Base-by-base conservation (phyloP, 345 rosid species). In the Carallia brachiata region DNA sequence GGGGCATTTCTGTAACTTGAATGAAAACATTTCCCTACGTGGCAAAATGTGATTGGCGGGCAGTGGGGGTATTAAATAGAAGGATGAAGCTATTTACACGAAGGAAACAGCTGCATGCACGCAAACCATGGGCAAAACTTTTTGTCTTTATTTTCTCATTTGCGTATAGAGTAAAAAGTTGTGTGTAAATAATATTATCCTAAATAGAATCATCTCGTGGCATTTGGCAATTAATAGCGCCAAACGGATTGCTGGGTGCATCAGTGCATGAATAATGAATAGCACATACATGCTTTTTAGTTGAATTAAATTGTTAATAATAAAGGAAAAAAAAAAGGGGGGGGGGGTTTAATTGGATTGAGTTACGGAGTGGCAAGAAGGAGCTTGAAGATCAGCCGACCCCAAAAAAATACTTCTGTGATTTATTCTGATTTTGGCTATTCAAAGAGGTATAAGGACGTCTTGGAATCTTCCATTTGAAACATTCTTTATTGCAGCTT, bases 401-500 rank as follows among this genome's bases (percentile, higher is more conserved):
- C 16, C 9, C 12, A 13, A 44, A 37, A 3, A 31, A 67, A 67
- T 67, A 28, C 31, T 23, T 56, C 39, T 44, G 16, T 10, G 50
- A 5, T 10, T 16, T 2, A 19, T 55, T 67, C 28, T 23, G 37
- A 56, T 56, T 67, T 4, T 27, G 70, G 36, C 2, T 3, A 39
- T 48, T 15, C 36, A 17, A 30, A 50, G 50, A 30, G 31, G 27
- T 65, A 58, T 31, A 39, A 30, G 65, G 68, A 32, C 60, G 53
- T 32, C 30, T 18, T n/a, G 10, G 12, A 60, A 44, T 34, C 5
- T 52, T 65, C 53, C 28, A 32, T 56, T 44, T 27, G 70, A 57
- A 67, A 57, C 63, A 27, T 40, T 57, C 55, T 31, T 16, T 16
- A 4, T 67, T 67, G 63, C 63, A 27, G 39, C 16, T 23, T 62